These are phyloP conservation scores for Pythium scleroteichum DNA, from an alignment of 352 stramenopile species.

Conservation along the genomic window DNA sequence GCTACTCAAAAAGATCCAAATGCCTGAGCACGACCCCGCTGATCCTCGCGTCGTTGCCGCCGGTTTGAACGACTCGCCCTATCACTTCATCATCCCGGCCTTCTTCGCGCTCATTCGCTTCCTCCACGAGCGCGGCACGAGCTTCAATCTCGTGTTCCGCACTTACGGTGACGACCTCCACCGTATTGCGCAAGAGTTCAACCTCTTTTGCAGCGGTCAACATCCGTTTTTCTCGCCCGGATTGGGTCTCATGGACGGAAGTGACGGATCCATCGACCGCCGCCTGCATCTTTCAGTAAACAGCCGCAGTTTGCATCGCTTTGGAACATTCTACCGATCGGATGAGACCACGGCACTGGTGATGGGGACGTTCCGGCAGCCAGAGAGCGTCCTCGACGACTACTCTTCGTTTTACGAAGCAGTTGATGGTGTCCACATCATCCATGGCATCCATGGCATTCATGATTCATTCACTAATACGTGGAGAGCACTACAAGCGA, in stretches of 20 bases:
- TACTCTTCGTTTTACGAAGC: constrained; percentile 41
- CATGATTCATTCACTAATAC: constrained; percentile 47
- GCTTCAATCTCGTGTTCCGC: constrained; percentile 81
- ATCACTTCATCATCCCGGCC: constrained; percentile 67
- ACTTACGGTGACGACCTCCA: constrained; percentile 73
- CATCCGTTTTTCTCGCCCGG: constrained; percentile 58
- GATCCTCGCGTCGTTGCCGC: constrained; percentile 27
- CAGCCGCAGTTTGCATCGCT: constrained; percentile 35
- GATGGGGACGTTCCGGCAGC: constrained; percentile 77
- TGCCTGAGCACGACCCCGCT: constrained; percentile 33
- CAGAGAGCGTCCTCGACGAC: constrained; percentile 22
- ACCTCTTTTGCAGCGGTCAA: constrained; percentile 65
- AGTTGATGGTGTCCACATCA: constrained; percentile 27
- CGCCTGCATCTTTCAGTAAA: constrained; percentile 33
- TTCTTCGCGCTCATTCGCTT: constrained; percentile 64
- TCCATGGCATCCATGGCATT: constrained; percentile 47
- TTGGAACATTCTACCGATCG: constrained; percentile 68
- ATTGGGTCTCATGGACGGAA: constrained; percentile 57
- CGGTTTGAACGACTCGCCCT: constrained; percentile 42
- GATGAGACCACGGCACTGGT: constrained; percentile 52
- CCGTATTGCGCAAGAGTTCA: constrained; percentile 75
- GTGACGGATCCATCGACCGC: constrained; percentile 45
- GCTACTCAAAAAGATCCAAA: constrained; percentile 49
- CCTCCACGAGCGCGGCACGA: constrained; percentile 41
- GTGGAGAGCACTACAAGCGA: constrained; percentile 54